Evolutionary conservation across 2,329 filamentous ascomycete species (phyloP), one percentile per base, ranked within the genome.

Genomic region (Orbilia javanica): DNA sequence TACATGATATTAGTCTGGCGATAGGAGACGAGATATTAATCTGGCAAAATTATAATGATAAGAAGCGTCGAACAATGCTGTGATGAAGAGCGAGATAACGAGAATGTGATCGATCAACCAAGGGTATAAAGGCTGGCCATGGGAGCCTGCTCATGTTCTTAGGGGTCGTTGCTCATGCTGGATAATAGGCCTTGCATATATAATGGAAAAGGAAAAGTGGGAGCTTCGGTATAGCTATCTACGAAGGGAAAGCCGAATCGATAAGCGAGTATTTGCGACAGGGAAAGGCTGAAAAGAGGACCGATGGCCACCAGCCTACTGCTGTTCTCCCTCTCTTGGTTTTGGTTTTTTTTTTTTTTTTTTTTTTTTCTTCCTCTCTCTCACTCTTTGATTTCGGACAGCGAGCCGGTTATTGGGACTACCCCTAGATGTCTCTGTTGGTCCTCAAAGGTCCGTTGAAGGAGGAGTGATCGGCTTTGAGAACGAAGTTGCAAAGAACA

Each of bases 191-290:
- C 72, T 76, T 76, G 65, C 65, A 71, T 50, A 67, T 67, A 69
- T 57, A 60, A 60, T 60, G 55, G 53, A 69, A 66, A 71, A 22
- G 60, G 66, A 71, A 77, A 67, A 60, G 66, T 71, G 57, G 62
- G 73, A 77, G 73, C 66, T 77, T 77, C 73, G 73, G 73, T 65
- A 67, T 71, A 71, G 66, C 66, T 77, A 42, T 77, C 73, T 77
- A 70, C 66, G 73, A 77, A 77, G 60, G 73, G 73, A 70, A 77
- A 77, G 66, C 65, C 65, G 73, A 77, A 77, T 77, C 73, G 73
- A 77, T 77, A 77, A 77, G 73, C 73, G 73, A 77, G 73, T 77
- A 77, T 65, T 71, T 70, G 73, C 67, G 73, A 77, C 73, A 77
- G 66, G 73, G 67, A 66, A 70, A 71, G 60, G 67, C 73, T 77